Evolutionary conservation across 2,329 filamentous ascomycete species (phyloP), one percentile per base, ranked within the genome.

Genomic region (Xylaria sp.): DNA sequence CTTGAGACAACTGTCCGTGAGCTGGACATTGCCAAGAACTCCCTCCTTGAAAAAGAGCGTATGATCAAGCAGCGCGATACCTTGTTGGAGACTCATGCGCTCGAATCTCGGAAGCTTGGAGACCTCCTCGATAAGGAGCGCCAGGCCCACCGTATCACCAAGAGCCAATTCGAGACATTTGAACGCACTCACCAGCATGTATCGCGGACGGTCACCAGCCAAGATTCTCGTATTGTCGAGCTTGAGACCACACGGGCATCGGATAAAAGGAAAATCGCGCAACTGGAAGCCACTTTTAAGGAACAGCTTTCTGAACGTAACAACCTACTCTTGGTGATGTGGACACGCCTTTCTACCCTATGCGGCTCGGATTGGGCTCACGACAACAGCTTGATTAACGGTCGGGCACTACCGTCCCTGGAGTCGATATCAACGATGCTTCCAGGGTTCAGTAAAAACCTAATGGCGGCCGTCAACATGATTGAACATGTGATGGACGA

Each of bases 311-410:
- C 83, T 49, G 94, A 97, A 75, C 87, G 94, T 58, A 97, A 97
- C 75, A 89, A 90, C 61, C 79, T 99, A 55, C 81, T 97, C 16
- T 83, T 97, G 19, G 82, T 86, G n/a, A 78, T 97, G 4, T 99
- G 94, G 94, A 93, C 93, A 64, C 84, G 90, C 51, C 81, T 99
- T 7, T 92, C 91, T 2, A 82, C 85, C 0, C 81, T 97, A 49
- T 97, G 94, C 69, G 94, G 94, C 9, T 83, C 86, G 0, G 94
- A 97, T 70, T 99, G 94, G 93, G 85, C 90, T 3, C 90, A 96
- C 72, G 86, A 88, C 69, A 92, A 97, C 73, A 89, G 88, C 59
- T 84, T 96, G 23, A 90, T 97, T 70, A 93, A 94, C 68, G 91
- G 92, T 18, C 90, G 93, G 61, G 85, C 83, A 1, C 77, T 96